A percentile compares a stretch with the other conserved stretches of the same genome.
These are phyloP conservation scores for Salvia hispanica DNA, from an alignment of 257 asterid species.

Conservation along the genomic window DNA sequence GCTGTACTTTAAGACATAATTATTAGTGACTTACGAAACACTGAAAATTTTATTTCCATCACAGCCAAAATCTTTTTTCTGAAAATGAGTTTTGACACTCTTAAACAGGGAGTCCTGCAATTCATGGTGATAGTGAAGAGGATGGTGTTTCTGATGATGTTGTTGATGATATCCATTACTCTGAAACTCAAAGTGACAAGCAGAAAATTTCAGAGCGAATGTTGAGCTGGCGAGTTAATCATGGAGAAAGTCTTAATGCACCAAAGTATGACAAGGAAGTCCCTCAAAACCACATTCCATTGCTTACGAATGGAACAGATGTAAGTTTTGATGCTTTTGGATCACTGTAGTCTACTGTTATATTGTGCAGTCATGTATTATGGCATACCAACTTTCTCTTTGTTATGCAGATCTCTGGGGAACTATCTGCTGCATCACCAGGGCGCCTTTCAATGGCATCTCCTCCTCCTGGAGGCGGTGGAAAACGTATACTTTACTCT, in stretches of 20 bases:
- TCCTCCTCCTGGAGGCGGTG: conserved; percentile 79
- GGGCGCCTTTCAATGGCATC: conserved; percentile 96
- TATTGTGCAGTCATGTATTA: background rate
- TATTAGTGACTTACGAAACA: background rate
- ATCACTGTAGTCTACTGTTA: conserved; percentile 10
- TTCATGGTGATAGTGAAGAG: conserved; percentile 74
- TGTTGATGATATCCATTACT: conserved; percentile 53
- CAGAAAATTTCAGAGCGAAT: conserved; percentile 85
- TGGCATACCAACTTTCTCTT: conserved; percentile 19
- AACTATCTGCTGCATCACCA: conserved; percentile 96
- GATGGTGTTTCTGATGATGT: conserved; percentile 61
- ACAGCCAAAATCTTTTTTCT: conserved; percentile 30
- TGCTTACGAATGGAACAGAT: conserved; percentile 95
- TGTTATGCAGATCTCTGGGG: conserved; percentile 83
- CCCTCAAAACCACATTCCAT: conserved; percentile 85
- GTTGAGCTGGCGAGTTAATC: conserved; percentile 92
- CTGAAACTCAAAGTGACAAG: conserved; percentile 66
- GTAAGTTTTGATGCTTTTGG: conserved; percentile 46
- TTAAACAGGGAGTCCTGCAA: conserved; percentile 84
- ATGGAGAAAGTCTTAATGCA: conserved; percentile 64
- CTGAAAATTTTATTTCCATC: conserved; percentile 13
- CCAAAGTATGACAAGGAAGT: conserved; percentile 93
- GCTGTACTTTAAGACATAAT: conserved; percentile 4
- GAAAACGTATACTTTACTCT: conserved; percentile 58
- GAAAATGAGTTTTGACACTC: conserved; percentile 16